Percentiles rank a stretch among this genome's conserved stretches.
Evolutionary conservation across 768 basidiomycete genomes (phyloP).

Genomic region (Psilocybe subaeruginosa): DNA sequence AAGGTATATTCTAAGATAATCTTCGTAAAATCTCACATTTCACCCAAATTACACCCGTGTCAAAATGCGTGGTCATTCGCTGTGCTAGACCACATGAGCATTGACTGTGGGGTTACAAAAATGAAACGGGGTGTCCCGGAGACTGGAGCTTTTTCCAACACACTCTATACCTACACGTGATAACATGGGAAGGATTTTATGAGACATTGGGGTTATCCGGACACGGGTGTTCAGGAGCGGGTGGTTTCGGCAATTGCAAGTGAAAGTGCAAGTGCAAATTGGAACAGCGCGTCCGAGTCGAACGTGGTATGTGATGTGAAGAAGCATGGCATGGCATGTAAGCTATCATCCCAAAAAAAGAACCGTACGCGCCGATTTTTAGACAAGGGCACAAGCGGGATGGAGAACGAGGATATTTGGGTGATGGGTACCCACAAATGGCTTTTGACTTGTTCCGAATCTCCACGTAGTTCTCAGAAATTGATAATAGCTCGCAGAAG

Average conservation of each 20-base stretch:
- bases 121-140: slow-evolving; percentile 11
- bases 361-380: neutral
- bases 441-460: slow-evolving; percentile 8
- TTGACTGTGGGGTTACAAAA: neutral
- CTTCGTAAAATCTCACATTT: too few species aligned
- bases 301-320: too few species aligned
- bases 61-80: too few species aligned
- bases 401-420: slow-evolving; percentile 1
- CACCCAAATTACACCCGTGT: too few species aligned
- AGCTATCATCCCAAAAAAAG: slow-evolving; percentile 1
- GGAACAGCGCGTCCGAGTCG: neutral
- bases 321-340: neutral
- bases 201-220: neutral
- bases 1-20: too few species aligned
- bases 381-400: slow-evolving; percentile 3
- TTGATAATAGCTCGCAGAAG: neutral
- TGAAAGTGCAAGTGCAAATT: neutral
- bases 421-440: neutral
- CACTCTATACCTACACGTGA: slow-evolving; percentile 17
- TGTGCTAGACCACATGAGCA: neutral
- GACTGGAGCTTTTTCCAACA: neutral
- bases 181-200: slow-evolving; percentile 11
- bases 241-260: neutral
- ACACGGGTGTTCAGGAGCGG: slow-evolving; percentile 5
- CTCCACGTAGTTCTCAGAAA: slow-evolving; percentile 4